phyloP scores from a whole-genome alignment of 257 asterid species.

The Petunia secreta region DNA sequence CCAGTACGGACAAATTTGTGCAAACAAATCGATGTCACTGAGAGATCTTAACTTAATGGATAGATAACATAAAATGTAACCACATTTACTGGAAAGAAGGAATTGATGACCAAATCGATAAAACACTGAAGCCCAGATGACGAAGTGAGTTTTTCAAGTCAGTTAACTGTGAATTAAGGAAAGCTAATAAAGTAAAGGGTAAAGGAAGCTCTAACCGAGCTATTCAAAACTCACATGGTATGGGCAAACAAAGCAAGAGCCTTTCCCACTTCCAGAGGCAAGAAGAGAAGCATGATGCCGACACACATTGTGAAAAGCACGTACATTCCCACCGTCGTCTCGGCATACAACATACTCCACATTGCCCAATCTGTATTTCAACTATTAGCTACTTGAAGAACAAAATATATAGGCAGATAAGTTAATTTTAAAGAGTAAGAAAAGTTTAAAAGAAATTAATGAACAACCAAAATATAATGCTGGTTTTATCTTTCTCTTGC shows the following conservation, averaged over 20 bases:
- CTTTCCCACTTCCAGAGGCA: conserved; percentile 72
- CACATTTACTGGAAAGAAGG: not conserved
- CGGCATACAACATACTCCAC: conserved; percentile 77
- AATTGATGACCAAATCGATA: not conserved
- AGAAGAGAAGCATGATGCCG: conserved; percentile 90
- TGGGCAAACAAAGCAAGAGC: conserved; percentile 84
- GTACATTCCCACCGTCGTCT: conserved; percentile 61
- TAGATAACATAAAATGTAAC: not conserved
- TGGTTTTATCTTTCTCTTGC: not conserved
- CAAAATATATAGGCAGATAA: not conserved
- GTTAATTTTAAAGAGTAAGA: not conserved
- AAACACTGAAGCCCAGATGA: not conserved
- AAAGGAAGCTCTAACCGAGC: conserved; percentile 1
- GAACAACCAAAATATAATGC: not conserved
- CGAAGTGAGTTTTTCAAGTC: not conserved
- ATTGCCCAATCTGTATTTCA: conserved; percentile 69
- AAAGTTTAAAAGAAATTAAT: not conserved
- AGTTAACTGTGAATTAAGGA: not conserved
- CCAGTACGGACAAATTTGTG: too few species aligned
- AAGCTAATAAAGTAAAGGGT: not conserved
- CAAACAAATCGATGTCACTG: not conserved
- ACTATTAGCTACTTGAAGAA: conserved; percentile 35
- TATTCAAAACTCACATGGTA: conserved; percentile 73
- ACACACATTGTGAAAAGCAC: conserved; percentile 87
- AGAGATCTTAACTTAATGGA: not conserved